phyloP scores from a whole-genome alignment of 2,329 filamentous ascomycete genomes.

The Aspergillus persii region DNA sequence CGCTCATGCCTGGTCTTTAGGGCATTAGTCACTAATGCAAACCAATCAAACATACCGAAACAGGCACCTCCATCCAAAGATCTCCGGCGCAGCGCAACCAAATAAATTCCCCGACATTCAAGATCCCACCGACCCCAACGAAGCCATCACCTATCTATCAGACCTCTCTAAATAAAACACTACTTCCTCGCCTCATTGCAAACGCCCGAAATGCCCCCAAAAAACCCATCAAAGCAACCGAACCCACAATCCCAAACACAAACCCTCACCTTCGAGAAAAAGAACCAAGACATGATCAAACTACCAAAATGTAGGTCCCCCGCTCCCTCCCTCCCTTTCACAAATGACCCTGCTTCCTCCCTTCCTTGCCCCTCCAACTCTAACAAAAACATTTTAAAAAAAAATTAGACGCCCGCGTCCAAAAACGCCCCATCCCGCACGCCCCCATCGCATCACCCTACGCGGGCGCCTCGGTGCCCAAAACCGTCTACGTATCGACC shows the following conservation, averaged over 20 bases:
- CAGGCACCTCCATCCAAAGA: background rate
- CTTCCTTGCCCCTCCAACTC: background rate
- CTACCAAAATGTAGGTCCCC: slow-evolving; percentile 34
- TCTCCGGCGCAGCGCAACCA: background rate
- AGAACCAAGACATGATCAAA: slow-evolving; percentile 36
- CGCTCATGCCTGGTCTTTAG: background rate
- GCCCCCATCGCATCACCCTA: slow-evolving; percentile 55
- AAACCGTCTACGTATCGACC: slow-evolving; percentile 57
- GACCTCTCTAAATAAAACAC: too few species aligned
- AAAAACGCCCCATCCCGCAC: slow-evolving; percentile 59
- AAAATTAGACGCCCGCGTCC: slow-evolving; percentile 45
- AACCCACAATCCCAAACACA: background rate
- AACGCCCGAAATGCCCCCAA: background rate
- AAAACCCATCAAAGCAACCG: background rate
- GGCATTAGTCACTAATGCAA: background rate
- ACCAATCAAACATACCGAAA: background rate
- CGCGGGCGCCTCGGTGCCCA: slow-evolving; percentile 47
- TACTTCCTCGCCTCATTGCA: background rate
- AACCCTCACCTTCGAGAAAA: slow-evolving; percentile 37
- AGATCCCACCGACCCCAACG: background rate
- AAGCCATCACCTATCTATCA: too few species aligned
- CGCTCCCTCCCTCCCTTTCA: background rate
- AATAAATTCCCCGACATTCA: background rate
- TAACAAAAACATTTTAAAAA: background rate
- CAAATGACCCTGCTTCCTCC: background rate